Conservation (phyloP, 208 protist genomes). For the Leishmania tropica region DNA sequence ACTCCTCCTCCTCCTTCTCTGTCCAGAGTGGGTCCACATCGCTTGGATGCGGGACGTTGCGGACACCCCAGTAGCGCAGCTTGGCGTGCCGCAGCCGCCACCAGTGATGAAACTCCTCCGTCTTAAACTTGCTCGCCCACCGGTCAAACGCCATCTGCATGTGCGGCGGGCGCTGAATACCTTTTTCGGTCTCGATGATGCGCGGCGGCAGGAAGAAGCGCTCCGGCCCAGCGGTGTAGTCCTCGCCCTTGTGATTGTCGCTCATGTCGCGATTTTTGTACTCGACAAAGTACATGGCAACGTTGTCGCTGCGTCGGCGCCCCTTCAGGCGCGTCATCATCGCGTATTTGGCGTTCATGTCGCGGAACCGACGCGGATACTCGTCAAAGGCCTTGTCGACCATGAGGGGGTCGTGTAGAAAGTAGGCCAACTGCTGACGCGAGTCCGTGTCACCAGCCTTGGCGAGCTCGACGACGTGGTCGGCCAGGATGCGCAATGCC, state of each 20-base stretch:
- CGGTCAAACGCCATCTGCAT: slow-evolving; percentile 94
- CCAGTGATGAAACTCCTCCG: slow-evolving; percentile 93
- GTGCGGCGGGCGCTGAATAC: slow-evolving; percentile 87
- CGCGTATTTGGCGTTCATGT: slow-evolving; percentile 86
- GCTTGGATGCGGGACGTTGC: slow-evolving; percentile 91
- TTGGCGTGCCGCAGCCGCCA: slow-evolving; percentile 91
- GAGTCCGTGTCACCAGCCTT: slow-evolving; percentile 90
- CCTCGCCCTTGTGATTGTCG: slow-evolving; percentile 91
- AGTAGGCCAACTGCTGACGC: slow-evolving; percentile 89
- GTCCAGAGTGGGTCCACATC: slow-evolving; percentile 92
- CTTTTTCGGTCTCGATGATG: slow-evolving; percentile 89
- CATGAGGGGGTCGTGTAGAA: slow-evolving; percentile 88
- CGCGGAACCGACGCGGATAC: slow-evolving; percentile 83
- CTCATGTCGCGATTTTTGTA: slow-evolving; percentile 90
- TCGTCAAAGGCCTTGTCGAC: slow-evolving; percentile 94
- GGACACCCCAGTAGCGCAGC: slow-evolving; percentile 90
- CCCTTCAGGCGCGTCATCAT: slow-evolving; percentile 89
- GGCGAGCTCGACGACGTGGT: slow-evolving; percentile 89
- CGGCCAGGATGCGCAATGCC: slow-evolving; percentile 84
- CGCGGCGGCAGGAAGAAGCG: slow-evolving; percentile 90
- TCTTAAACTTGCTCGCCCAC: slow-evolving; percentile 93
- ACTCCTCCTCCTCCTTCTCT: slow-evolving; percentile 93
- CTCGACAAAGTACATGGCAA: slow-evolving; percentile 92
- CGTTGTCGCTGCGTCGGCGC: slow-evolving; percentile 65
- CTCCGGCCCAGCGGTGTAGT: slow-evolving; percentile 81